Evolutionary conservation across 768 basidiomycete species (phyloP), one percentile per base, ranked within the genome.

Genomic region (Atractiella rhizophila): DNA sequence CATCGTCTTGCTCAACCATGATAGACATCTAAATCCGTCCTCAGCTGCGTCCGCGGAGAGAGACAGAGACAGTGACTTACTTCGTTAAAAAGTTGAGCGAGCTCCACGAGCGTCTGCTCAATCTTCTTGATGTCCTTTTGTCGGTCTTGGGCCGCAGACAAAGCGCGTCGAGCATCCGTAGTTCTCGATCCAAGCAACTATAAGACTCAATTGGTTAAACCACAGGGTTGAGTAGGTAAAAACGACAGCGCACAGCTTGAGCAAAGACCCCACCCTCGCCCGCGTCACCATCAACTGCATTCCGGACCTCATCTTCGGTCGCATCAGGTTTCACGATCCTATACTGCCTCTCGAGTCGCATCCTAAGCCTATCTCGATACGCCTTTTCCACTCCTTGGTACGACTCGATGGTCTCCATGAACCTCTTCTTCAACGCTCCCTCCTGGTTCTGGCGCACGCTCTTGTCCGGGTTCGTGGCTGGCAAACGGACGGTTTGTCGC

Each of bases 41-140:
- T n/a, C n/a, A n/a, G n/a, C n/a, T n/a, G n/a, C n/a, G n/a, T n/a
- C n/a, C n/a, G n/a, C n/a, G n/a, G n/a, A n/a, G n/a, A n/a, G n/a
- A n/a, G n/a, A n/a, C n/a, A n/a, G n/a, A n/a, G n/a, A n/a, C n/a
- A n/a, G n/a, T n/a, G n/a, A n/a, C n/a, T n/a, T n/a, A n/a, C n/a
- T n/a, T 88, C 83, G 44, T 65, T 68, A 59, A 85, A 82, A 46
- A 88, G 59, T 53, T 79, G 76, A 3, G 75, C 77, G 39, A 88
- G 64, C 56, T 86, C 81, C 16, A 68, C 72, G 28, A 86, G 58
- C 4, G 82, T 86, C 49, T 67, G 64, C 57, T 86, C 81, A 54
- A 86, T 79, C 54, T 68, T 70, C 49, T 68, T 67, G 50, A 88
- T 69, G 42, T 86, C 81, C 50, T 73, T 66, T 53, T 85, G 80